These are phyloP conservation scores for Akanthomyces uredinophilus DNA, from an alignment of 2,329 filamentous ascomycete genomes.

Conservation along the genomic window DNA sequence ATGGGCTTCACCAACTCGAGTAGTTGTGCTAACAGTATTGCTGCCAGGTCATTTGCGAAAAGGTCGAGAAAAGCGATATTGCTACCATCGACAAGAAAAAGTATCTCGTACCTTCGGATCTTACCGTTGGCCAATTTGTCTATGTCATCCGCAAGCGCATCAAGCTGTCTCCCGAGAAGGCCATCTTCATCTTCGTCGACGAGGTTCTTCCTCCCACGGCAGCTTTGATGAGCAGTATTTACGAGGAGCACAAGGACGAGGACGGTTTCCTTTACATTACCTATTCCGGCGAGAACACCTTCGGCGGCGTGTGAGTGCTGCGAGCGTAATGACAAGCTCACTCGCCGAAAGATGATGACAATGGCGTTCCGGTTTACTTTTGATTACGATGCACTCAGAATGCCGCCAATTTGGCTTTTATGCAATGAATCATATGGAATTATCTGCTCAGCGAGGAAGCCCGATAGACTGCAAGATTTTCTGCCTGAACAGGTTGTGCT, in stretches of 20 bases:
- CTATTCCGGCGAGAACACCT: constrained; percentile 99
- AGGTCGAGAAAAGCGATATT: constrained; percentile 98
- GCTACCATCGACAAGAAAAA: constrained; percentile 99
- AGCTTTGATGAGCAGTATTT: constrained; percentile 98
- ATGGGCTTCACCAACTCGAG: not conserved
- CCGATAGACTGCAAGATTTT: constrained; percentile 9
- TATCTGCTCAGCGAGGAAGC: not conserved
- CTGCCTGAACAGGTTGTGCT: not conserved
- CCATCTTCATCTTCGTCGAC: constrained; percentile 99
- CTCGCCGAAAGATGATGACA: constrained; percentile 18
- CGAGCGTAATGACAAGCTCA: not conserved
- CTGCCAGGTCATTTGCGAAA: constrained; percentile 92
- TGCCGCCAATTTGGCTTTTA: constrained; percentile 10
- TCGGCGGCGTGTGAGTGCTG: constrained; percentile 48
- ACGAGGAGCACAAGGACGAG: constrained; percentile 95
- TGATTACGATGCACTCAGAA: constrained; percentile 8
- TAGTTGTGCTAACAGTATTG: not conserved
- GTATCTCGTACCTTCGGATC: constrained; percentile 93
- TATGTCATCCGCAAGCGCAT: constrained; percentile 99
- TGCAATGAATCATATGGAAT: constrained; percentile 7
- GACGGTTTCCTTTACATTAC: constrained; percentile 95
- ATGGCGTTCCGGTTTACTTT: constrained; percentile 33
- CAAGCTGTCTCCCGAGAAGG: constrained; percentile 99
- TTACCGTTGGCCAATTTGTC: constrained; percentile 98
- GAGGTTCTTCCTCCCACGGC: constrained; percentile 95